Conservation (phyloP, 768 basidiomycete genomes). For the Exsudoporus frostii region DNA sequence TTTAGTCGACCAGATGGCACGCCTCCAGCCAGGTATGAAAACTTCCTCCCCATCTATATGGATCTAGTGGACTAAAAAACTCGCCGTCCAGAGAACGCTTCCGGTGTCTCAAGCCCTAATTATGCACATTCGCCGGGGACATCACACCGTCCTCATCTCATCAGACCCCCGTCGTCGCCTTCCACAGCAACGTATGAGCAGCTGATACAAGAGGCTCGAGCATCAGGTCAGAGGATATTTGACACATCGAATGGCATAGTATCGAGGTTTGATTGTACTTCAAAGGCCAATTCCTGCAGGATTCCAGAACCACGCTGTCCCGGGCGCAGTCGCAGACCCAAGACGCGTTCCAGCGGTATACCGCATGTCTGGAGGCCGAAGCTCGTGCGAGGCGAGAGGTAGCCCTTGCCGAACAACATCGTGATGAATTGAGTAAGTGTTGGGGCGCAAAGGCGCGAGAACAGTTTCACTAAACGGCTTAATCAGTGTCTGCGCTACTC, state of each 20-base stretch:
- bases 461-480: constrained; percentile 14
- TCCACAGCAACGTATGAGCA: constrained; percentile 49
- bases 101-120: constrained; percentile 31
- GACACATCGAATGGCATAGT: constrained; percentile 2
- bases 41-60: neutral
- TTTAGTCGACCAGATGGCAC: constrained; percentile 34
- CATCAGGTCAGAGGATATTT: constrained; percentile 48
- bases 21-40: constrained; percentile 33
- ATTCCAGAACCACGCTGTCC: constrained; percentile 54
- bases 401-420: constrained; percentile 59
- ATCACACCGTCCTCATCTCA: constrained; percentile 33
- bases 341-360: constrained; percentile 68
- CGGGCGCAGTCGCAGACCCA: constrained; percentile 71
- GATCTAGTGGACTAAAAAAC: constrained; percentile 4
- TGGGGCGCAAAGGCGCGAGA: constrained; percentile 10
- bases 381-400: constrained; percentile 65
- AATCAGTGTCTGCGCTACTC: constrained; percentile 33
- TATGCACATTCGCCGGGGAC: constrained; percentile 32
- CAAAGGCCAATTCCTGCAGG: constrained; percentile 62
- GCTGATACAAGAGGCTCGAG: constrained; percentile 54
- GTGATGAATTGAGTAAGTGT: constrained; percentile 54
- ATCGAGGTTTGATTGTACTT: constrained; percentile 8
- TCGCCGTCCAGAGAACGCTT: constrained; percentile 22
- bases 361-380: constrained; percentile 64
- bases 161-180: constrained; percentile 50